A percentile compares a stretch with the other conserved stretches of the same genome.
Evolutionary conservation across 768 basidiomycete genomes (phyloP).

Genomic region (Leccinum subgranulosum): DNA sequence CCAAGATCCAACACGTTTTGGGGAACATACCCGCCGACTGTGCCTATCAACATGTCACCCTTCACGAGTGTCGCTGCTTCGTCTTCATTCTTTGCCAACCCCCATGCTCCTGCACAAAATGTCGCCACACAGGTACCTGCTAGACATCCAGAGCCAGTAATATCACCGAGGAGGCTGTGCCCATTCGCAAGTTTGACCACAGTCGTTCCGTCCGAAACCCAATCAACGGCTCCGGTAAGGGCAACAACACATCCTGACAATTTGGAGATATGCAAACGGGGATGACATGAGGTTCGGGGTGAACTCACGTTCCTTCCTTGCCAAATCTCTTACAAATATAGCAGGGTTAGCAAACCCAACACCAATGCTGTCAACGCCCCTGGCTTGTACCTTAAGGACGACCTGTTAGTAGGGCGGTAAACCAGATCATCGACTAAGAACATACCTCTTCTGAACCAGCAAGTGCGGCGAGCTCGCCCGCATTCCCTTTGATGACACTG

Average conservation of each 20-base stretch:
- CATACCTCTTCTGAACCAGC: conserved; percentile 72
- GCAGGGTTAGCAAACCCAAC: conserved; percentile 74
- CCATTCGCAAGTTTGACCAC: conserved; percentile 78
- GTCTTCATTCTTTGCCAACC: conserved; percentile 27
- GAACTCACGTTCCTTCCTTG: conserved; percentile 68
- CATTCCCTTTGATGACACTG: conserved; percentile 93
- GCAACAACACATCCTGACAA: conserved; percentile 71
- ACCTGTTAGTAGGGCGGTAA: background rate
- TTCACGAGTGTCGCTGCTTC: conserved; percentile 49
- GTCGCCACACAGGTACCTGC: conserved; percentile 73
- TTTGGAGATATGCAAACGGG: background rate
- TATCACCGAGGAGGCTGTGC: conserved; percentile 63
- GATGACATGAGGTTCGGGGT: background rate
- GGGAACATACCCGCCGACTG: conserved; percentile 67
- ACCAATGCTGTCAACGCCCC: conserved; percentile 87
- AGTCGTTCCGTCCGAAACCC: conserved; percentile 74
- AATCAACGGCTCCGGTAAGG: conserved; percentile 78
- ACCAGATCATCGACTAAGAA: background rate
- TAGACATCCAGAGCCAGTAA: conserved; percentile 92
- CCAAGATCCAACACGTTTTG: background rate
- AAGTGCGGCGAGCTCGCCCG: conserved; percentile 80
- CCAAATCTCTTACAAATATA: conserved; percentile 63
- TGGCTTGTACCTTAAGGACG: conserved; percentile 54
- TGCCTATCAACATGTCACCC: conserved; percentile 75
- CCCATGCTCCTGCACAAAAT: conserved; percentile 70